Evolutionary conservation across 1,284 basidiomycete genomes (phyloP).

Genomic region (Cryptococcus sp.): DNA sequence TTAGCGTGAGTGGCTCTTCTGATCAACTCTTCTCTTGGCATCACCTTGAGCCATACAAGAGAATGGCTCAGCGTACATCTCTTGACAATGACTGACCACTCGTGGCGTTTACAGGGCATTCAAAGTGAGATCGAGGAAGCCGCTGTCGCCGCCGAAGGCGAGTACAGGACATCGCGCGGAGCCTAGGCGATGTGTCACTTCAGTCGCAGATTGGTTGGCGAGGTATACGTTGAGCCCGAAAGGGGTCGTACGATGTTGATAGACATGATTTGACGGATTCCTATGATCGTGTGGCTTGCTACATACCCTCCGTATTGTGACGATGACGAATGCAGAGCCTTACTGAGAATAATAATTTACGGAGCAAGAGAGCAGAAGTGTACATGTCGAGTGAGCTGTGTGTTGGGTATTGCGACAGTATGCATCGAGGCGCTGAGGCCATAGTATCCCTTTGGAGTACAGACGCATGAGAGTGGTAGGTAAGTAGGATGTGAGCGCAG

Average conservation of each 20-base stretch:
- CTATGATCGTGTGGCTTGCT: neutral
- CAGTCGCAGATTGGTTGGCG: neutral
- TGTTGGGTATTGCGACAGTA: no score
- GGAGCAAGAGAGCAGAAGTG: no score
- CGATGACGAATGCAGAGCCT: neutral
- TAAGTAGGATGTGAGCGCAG: no score
- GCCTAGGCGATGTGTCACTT: slow-evolving; percentile 27
- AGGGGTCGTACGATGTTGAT: neutral
- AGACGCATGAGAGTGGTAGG: no score
- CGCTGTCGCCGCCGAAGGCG: slow-evolving; percentile 82
- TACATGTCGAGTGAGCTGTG: no score
- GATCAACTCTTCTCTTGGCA: no score
- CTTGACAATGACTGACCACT: neutral
- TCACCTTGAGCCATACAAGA: neutral
- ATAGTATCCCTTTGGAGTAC: no score
- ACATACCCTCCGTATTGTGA: neutral
- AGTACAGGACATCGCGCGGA: slow-evolving; percentile 68
- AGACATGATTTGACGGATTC: neutral
- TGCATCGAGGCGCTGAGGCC: no score
- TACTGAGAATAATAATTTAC: neutral
- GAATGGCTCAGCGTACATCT: no score
- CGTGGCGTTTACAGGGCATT: slow-evolving; percentile 53
- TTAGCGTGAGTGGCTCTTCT: slow-evolving; percentile 56
- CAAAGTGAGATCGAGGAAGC: slow-evolving; percentile 90
- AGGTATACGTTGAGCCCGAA: neutral